phyloP scores from a whole-genome alignment of 305 asterid genomes.

The Ajuga reptans region DNA sequence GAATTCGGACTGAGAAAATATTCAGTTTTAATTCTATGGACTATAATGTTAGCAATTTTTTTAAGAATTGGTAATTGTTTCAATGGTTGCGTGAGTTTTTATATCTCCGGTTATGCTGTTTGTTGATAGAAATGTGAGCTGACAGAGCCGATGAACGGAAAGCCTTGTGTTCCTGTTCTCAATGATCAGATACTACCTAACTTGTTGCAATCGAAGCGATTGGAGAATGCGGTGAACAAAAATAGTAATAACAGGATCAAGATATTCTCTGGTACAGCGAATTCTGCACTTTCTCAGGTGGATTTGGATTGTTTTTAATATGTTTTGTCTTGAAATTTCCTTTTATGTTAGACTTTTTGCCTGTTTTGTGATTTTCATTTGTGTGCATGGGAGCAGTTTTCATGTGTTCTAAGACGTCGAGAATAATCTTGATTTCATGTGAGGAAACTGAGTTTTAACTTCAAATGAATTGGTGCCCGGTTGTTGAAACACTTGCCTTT shows the following conservation, averaged over 20 bases:
- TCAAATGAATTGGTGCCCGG: not conserved
- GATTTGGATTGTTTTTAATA: not conserved
- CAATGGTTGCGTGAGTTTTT: not conserved
- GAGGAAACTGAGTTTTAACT: not conserved
- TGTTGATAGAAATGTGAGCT: constrained; percentile 53
- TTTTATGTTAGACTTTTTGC: not conserved
- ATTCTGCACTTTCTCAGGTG: constrained; percentile 70
- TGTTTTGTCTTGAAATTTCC: not conserved
- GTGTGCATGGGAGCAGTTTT: constrained; percentile 1
- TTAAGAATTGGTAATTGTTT: not conserved
- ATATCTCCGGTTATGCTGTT: constrained; percentile 11
- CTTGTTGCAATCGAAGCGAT: constrained; percentile 51
- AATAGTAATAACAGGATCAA: constrained; percentile 49
- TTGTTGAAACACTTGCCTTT: not conserved
- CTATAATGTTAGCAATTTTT: not conserved
- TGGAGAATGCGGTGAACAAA: constrained; percentile 38
- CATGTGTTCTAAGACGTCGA: not conserved
- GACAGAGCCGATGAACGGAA: constrained; percentile 58
- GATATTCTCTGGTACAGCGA: constrained; percentile 65
- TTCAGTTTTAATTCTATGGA: not conserved
- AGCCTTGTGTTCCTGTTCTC: constrained; percentile 58
- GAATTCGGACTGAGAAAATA: not conserved
- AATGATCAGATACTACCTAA: constrained; percentile 49
- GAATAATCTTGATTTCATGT: not conserved
- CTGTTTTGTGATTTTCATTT: not conserved